Percentiles rank a stretch among this genome's conserved stretches.
These are phyloP conservation scores for Lecanicillium sp. DNA, from an alignment of 2,329 filamentous ascomycete genomes.

Conservation along the genomic window DNA sequence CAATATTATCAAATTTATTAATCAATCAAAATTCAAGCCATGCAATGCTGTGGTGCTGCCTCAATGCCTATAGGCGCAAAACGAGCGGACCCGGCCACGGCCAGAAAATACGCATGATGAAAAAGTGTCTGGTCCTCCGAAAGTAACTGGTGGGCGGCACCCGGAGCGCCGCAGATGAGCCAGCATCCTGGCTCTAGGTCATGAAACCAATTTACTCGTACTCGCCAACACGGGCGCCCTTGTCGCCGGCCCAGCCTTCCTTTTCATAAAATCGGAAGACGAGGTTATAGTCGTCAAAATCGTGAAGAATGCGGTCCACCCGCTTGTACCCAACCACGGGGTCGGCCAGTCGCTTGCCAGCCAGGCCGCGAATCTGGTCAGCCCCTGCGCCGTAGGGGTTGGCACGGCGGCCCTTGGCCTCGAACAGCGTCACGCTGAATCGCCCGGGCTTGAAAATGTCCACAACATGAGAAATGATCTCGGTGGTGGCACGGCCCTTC, in stretches of 20 bases:
- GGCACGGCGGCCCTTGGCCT: slow-evolving; percentile 61
- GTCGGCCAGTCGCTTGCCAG: slow-evolving; percentile 56
- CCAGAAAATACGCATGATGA: slow-evolving; percentile 2
- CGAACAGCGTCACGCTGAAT: slow-evolving; percentile 94
- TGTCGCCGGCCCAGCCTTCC: slow-evolving; percentile 61
- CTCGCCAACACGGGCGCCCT: slow-evolving; percentile 47
- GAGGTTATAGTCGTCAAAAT: slow-evolving; percentile 93
- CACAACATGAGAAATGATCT: slow-evolving; percentile 90
- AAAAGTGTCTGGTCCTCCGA: slow-evolving; percentile 3
- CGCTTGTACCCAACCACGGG: slow-evolving; percentile 78
- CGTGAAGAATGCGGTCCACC: slow-evolving; percentile 91
- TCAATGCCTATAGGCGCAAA: background rate
- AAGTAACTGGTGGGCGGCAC: slow-evolving; percentile 7
- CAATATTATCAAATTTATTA: background rate
- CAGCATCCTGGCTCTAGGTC: background rate
- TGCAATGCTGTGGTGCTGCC: no score
- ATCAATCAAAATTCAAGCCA: background rate
- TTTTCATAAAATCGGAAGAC: slow-evolving; percentile 96
- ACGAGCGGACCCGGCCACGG: slow-evolving; percentile 1
- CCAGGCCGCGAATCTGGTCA: slow-evolving; percentile 27
- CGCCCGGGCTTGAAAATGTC: slow-evolving; percentile 95
- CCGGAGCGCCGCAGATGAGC: no score
- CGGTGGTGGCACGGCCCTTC: slow-evolving; percentile 78
- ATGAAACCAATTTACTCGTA: slow-evolving; percentile 21
- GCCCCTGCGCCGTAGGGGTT: slow-evolving; percentile 31